Evolutionary conservation across 441 rosid species (phyloP).

Genomic region (Pelargonium fulgidum): DNA sequence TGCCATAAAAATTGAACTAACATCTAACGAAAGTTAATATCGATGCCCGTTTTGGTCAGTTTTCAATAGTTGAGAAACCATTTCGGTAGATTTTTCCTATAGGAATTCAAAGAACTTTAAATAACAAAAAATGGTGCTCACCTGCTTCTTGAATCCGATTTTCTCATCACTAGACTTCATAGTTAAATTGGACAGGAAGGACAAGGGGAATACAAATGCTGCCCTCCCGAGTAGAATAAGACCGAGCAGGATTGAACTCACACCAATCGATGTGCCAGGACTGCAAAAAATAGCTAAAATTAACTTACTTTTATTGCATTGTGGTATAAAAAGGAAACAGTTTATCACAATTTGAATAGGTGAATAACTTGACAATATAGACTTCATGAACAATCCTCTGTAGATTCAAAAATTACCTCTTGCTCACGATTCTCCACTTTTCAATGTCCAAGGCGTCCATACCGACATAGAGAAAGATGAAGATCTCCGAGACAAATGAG

Average conservation of each 20-base stretch:
- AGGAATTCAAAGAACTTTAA: too few relatives aligned
- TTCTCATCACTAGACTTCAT: slow-evolving; percentile 49
- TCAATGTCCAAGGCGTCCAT: slow-evolving; percentile 97
- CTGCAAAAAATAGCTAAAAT: slow-evolving; percentile 29
- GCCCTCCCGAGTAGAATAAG: slow-evolving; percentile 80
- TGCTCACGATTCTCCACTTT: slow-evolving; percentile 72
- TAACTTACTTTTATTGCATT: background rate
- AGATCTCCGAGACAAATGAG: slow-evolving; percentile 89
- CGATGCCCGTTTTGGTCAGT: too few relatives aligned
- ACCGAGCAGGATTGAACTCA: slow-evolving; percentile 72
- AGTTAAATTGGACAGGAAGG: slow-evolving; percentile 81
- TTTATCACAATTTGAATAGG: background rate
- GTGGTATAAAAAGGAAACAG: background rate
- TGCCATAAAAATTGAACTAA: too few relatives aligned
- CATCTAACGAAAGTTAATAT: too few relatives aligned
- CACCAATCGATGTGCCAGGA: slow-evolving; percentile 69
- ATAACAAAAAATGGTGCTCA: slow-evolving; percentile 14
- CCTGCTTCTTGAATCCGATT: slow-evolving; percentile 64
- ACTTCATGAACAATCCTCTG: background rate
- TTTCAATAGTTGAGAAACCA: too few relatives aligned
- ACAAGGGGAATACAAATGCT: slow-evolving; percentile 83
- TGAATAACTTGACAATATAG: background rate
- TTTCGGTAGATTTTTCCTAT: too few relatives aligned
- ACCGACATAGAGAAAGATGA: slow-evolving; percentile 94
- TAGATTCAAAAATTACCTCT: slow-evolving; percentile 42